Conservation (phyloP, 2,329 filamentous ascomycete species). For the Fusarium palustre region DNA sequence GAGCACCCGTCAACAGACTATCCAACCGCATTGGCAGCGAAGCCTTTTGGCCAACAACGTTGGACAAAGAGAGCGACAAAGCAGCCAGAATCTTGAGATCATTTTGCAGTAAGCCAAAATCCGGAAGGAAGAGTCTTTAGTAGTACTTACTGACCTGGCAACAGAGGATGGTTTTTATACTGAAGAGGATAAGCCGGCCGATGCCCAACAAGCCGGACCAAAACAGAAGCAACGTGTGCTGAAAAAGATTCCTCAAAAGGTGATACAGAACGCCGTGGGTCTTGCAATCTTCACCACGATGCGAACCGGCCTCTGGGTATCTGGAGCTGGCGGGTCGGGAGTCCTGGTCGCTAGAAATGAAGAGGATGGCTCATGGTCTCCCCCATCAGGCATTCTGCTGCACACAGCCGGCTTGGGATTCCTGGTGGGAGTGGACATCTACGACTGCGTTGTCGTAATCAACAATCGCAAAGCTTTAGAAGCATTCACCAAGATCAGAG, state of each 20-base stretch:
- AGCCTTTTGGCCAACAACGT: conserved; percentile 85
- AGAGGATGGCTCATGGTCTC: conserved; percentile 77
- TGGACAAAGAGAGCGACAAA: conserved; percentile 91
- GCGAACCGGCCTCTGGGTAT: conserved; percentile 74
- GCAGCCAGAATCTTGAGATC: conserved; percentile 84
- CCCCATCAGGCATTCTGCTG: conserved; percentile 82
- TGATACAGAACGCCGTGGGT: conserved; percentile 73
- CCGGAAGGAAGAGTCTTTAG: rapidly evolving
- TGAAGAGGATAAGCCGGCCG: conserved; percentile 48
- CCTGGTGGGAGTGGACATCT: conserved; percentile 84
- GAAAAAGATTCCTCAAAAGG: conserved; percentile 65
- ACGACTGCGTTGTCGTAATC: conserved; percentile 88
- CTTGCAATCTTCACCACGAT: conserved; percentile 79
- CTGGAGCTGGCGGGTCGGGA: conserved; percentile 74
- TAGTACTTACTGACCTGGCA: background rate
- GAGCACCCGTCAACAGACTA: conserved; percentile 80
- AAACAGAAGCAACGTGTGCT: conserved; percentile 60
- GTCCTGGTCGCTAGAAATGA: conserved; percentile 69
- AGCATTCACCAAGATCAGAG: conserved; percentile 78
- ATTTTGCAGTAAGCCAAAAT: conserved; percentile 78
- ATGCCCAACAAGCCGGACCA: conserved; percentile 46
- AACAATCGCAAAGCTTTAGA: conserved; percentile 80
- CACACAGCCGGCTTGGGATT: conserved; percentile 84
- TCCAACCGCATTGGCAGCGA: conserved; percentile 84
- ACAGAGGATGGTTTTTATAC: conserved; percentile 66